These are phyloP conservation scores for Henningerozyma blattae DNA, from an alignment of 805 yeast species.

Conservation along the genomic window DNA sequence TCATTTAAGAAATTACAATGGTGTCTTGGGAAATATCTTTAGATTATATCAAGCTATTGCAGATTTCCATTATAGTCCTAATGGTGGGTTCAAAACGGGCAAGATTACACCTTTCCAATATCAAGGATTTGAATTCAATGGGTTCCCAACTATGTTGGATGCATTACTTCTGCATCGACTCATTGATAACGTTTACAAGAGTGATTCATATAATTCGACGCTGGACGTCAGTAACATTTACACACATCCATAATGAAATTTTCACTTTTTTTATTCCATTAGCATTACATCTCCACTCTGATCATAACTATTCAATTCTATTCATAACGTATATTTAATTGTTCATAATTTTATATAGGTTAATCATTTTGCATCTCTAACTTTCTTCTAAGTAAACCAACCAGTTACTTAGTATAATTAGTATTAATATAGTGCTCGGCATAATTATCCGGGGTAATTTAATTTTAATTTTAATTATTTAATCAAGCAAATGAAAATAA, in stretches of 20 bases:
- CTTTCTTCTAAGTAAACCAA: too few species aligned
- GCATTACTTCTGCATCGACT: slow-evolving; percentile 10
- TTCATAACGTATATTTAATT: too few species aligned
- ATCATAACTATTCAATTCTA: too few species aligned
- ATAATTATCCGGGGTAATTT: too few species aligned
- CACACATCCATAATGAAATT: slow-evolving; percentile 2
- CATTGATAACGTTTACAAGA: slow-evolving; percentile 8
- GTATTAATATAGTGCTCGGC: too few species aligned
- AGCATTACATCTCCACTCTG: too few species aligned
- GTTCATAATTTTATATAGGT: too few species aligned
- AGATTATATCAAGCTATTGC: slow-evolving; percentile 11
- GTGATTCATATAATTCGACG: slow-evolving; percentile 6
- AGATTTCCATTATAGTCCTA: slow-evolving; percentile 6
- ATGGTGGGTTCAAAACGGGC: slow-evolving; percentile 2
- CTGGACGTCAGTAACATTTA: slow-evolving; percentile 4
- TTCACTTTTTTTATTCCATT: too few species aligned
- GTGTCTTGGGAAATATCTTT: slow-evolving; percentile 11
- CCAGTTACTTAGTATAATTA: too few species aligned
- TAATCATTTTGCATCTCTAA: too few species aligned
- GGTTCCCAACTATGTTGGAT: slow-evolving; percentile 14
- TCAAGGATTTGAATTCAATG: slow-evolving; percentile 9
- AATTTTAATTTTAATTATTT: too few species aligned
- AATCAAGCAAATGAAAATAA: too few species aligned
- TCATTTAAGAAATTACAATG: slow-evolving; percentile 13
- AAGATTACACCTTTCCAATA: slow-evolving; percentile 1